Conservation (phyloP, 2,329 filamentous ascomycete species). For the Colletotrichum endophyticum region DNA sequence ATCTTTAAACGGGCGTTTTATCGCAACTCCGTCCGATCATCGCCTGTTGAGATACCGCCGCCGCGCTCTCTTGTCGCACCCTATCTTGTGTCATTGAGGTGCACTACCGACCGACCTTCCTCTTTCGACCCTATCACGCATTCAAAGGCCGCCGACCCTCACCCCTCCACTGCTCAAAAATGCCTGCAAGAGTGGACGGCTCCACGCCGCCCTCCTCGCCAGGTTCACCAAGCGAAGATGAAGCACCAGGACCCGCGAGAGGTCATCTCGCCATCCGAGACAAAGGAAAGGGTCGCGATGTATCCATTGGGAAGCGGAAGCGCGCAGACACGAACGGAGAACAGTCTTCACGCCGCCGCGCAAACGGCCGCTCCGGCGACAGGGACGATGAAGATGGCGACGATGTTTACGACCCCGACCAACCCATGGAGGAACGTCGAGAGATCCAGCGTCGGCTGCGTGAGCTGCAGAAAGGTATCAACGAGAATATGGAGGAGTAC, state of each 20-base stretch:
- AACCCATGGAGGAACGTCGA: constrained; percentile 76
- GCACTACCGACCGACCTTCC: not conserved
- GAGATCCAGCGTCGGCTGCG: constrained; percentile 73
- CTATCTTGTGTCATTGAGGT: not conserved
- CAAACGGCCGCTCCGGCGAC: constrained; percentile 5
- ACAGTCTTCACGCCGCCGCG: constrained; percentile 16
- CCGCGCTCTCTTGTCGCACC: not conserved
- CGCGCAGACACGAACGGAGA: constrained; percentile 13
- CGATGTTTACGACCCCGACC: constrained; percentile 80
- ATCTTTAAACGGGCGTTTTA: not conserved
- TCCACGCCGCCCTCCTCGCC: constrained; percentile 25
- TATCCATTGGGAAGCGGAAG: constrained; percentile 18
- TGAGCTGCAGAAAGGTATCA: constrained; percentile 62
- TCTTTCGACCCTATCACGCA: not conserved
- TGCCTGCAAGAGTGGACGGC: constrained; percentile 11
- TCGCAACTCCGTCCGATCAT: not conserved
- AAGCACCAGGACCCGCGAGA: not conserved
- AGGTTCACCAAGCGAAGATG: constrained; percentile 17
- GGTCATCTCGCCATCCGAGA: constrained; percentile 31
- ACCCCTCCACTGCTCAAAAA: not conserved
- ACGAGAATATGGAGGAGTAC: constrained; percentile 77
- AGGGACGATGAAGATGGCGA: constrained; percentile 18
- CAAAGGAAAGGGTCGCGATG: constrained; percentile 26
- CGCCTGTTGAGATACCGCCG: not conserved
- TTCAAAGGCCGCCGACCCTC: not conserved